phyloP scores from a whole-genome alignment of 495 filamentous ascomycete species.

The Penicillium verhagenii region DNA sequence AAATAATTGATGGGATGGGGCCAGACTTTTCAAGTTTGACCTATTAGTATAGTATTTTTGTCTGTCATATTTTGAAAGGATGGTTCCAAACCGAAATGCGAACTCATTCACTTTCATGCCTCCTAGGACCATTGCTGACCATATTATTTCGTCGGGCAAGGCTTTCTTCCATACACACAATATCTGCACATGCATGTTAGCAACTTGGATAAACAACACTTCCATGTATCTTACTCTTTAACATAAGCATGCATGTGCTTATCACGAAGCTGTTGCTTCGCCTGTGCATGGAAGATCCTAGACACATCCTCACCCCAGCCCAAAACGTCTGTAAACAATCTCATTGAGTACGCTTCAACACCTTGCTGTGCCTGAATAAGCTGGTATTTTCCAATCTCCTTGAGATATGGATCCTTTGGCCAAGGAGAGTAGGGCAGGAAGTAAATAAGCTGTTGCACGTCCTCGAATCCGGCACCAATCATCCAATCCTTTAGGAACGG shows the following conservation, averaged over 20 bases:
- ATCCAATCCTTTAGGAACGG: constrained; percentile 35
- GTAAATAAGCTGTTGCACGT: constrained; percentile 55
- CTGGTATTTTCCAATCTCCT: constrained; percentile 63
- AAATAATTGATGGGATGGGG: too few relatives aligned
- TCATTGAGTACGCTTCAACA: constrained; percentile 53
- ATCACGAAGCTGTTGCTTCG: constrained; percentile 27
- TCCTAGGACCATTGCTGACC: too few relatives aligned
- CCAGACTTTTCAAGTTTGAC: too few relatives aligned
- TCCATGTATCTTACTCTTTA: constrained; percentile 20
- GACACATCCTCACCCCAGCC: constrained; percentile 29
- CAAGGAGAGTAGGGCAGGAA: constrained; percentile 65
- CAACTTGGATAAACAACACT: too few relatives aligned
- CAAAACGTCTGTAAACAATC: constrained; percentile 57
- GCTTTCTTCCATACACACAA: too few relatives aligned
- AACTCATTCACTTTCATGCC: too few relatives aligned
- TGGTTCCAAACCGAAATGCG: too few relatives aligned
- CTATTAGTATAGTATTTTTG: too few relatives aligned
- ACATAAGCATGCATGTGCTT: constrained; percentile 31
- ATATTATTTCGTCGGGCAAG: too few relatives aligned
- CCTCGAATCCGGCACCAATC: constrained; percentile 54
- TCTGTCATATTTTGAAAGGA: too few relatives aligned
- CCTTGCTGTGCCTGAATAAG: constrained; percentile 57
- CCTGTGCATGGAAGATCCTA: constrained; percentile 21
- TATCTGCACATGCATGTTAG: too few relatives aligned
- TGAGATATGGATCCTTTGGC: constrained; percentile 62